Percentiles rank a stretch among this genome's conserved stretches.
Evolutionary conservation across 371 early-diverging fungal species (phyloP).

Genomic region (Paraphysoderma sedebokerense): DNA sequence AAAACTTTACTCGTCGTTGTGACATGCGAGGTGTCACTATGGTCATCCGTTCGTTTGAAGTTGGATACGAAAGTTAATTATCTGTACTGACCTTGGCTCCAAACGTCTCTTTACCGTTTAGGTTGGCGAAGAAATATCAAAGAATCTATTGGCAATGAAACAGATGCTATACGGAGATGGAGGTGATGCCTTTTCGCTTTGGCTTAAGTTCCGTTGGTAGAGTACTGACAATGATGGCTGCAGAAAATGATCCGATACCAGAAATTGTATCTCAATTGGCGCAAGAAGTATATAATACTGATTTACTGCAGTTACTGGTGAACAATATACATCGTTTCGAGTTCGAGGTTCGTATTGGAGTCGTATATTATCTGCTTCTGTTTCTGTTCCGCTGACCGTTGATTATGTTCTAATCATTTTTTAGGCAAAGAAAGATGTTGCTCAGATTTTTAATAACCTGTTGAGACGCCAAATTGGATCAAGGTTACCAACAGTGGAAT

Average conservation of each 20-base stretch:
- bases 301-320: constrained; percentile 66
- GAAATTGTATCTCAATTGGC: constrained; percentile 85
- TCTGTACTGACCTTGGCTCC: too few species aligned
- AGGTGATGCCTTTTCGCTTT: constrained; percentile 22
- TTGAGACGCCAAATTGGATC: constrained; percentile 86
- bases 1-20: not conserved
- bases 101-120: too few species aligned
- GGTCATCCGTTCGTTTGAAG: not conserved
- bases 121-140: constrained; percentile 90
- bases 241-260: constrained; percentile 71
- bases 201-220: not conserved
- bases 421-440: constrained; percentile 89
- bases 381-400: not conserved
- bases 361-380: constrained; percentile 1
- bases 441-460: constrained; percentile 89
- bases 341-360: constrained; percentile 52
- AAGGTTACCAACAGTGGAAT: constrained; percentile 89
- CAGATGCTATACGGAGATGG: constrained; percentile 82
- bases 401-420: constrained; percentile 3
- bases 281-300: constrained; percentile 81
- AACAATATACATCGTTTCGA: constrained; percentile 73
- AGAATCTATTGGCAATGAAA: constrained; percentile 77
- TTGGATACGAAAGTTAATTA: not conserved
- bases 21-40: not conserved
- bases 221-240: constrained; percentile 2